Percentiles rank a stretch among this genome's conserved stretches.
These are phyloP conservation scores for Fusarium udum DNA, from an alignment of 2,329 filamentous ascomycete species.

Conservation along the genomic window DNA sequence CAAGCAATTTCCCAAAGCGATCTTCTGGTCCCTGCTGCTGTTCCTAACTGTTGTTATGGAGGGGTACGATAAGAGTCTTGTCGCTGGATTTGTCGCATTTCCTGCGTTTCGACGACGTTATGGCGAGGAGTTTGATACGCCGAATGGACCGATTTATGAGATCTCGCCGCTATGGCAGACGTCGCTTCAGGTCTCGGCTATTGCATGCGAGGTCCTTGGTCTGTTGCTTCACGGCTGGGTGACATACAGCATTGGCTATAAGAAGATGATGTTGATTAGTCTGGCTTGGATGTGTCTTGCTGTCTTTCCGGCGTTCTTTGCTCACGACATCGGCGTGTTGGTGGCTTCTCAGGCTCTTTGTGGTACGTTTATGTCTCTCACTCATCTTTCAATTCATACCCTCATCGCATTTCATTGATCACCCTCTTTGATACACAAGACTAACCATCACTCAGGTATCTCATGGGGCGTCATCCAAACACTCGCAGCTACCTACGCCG, in stretches of 20 bases:
- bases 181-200: slow-evolving; percentile 7
- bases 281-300: slow-evolving; percentile 48
- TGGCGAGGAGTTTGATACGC: slow-evolving; percentile 34
- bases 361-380: background rate
- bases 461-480: slow-evolving; percentile 50
- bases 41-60: slow-evolving; percentile 40
- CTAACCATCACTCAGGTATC: slow-evolving; percentile 25
- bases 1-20: slow-evolving; percentile 33
- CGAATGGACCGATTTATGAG: slow-evolving; percentile 13
- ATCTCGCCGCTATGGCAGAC: slow-evolving; percentile 25
- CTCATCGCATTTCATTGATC: too few relatives aligned
- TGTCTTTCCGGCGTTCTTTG: slow-evolving; percentile 53
- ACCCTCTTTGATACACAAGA: accelerated
- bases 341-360: slow-evolving; percentile 49
- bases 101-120: slow-evolving; percentile 37
- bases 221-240: slow-evolving; percentile 53
- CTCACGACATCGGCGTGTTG: slow-evolving; percentile 43
- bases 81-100: slow-evolving; percentile 30
- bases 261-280: slow-evolving; percentile 51
- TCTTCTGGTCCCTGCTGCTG: slow-evolving; percentile 31
- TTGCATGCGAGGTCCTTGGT: slow-evolving; percentile 44
- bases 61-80: slow-evolving; percentile 30
- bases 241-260: slow-evolving; percentile 49
- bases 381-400: background rate
- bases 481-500: slow-evolving; percentile 51